Evolutionary conservation across 345 rosid genomes (phyloP).

Genomic region (Iberis pinnata): DNA sequence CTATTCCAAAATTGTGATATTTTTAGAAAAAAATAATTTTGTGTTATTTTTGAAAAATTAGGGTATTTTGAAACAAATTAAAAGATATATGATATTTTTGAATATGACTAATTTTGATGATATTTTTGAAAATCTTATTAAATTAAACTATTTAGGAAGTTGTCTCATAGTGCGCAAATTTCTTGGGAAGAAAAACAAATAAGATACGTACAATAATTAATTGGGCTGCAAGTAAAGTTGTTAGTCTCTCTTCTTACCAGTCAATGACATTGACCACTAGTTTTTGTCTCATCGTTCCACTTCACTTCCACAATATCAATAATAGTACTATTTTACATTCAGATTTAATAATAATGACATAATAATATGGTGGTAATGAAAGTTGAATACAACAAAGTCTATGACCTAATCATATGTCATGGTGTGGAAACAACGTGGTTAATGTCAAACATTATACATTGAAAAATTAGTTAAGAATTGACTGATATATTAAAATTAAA

Average conservation of each 20-base stretch:
- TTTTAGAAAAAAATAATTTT: too few relatives aligned
- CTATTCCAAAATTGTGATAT: too few relatives aligned
- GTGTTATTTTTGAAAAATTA: too few relatives aligned
- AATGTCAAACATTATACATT: too few relatives aligned
- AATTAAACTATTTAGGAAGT: conserved; percentile 1
- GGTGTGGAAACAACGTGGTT: too few relatives aligned
- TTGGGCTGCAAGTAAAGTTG: conserved; percentile 23
- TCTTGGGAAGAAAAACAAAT: conserved; percentile 20
- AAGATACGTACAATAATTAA: conserved; percentile 6
- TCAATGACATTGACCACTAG: conserved; percentile 3
- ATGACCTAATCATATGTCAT: neutral
- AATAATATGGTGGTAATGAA: neutral
- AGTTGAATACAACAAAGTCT: conserved; percentile 9
- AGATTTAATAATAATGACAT: neutral
- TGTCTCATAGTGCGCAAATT: conserved; percentile 15
- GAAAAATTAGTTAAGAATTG: too few relatives aligned
- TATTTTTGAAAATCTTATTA: neutral
- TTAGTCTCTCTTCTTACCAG: conserved; percentile 13
- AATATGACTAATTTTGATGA: too few relatives aligned
- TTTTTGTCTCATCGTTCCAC: neutral
- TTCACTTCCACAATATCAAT: neutral
- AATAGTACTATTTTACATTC: too few relatives aligned
- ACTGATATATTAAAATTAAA: too few relatives aligned
- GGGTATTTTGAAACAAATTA: too few relatives aligned
- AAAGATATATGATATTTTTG: too few relatives aligned